These are phyloP conservation scores for Penicillium nordicum DNA, from an alignment of 2,329 filamentous ascomycete genomes.

Conservation along the genomic window DNA sequence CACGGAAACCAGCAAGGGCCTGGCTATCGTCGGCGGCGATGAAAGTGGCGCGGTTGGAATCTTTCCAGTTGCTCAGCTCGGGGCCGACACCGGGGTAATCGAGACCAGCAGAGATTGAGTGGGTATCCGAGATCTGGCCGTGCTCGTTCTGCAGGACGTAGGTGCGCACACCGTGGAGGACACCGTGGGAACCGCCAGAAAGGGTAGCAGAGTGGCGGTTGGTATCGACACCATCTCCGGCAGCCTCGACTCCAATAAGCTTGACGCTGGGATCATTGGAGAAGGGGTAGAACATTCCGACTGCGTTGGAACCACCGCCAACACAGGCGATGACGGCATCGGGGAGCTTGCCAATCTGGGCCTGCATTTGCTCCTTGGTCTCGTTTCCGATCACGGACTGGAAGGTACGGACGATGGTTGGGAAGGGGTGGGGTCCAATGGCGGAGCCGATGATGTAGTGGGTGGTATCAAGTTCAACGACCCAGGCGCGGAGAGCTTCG, in stretches of 20 bases:
- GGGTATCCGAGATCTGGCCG: conserved; percentile 91
- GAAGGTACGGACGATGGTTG: conserved; percentile 95
- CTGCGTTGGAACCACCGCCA: conserved; percentile 89
- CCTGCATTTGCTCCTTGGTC: conserved; percentile 86
- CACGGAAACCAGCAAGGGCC: conserved; percentile 80
- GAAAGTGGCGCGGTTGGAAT: conserved; percentile 79
- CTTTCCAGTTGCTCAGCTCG: conserved; percentile 90
- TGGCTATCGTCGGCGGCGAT: conserved; percentile 87
- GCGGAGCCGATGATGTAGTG: conserved; percentile 98
- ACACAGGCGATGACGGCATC: conserved; percentile 97
- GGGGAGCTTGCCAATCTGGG: conserved; percentile 80
- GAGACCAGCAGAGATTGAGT: conserved; percentile 92
- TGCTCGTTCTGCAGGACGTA: conserved; percentile 91
- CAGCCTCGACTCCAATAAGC: conserved; percentile 89
- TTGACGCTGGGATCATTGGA: conserved; percentile 78
- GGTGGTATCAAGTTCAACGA: conserved; percentile 84
- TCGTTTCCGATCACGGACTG: conserved; percentile 94
- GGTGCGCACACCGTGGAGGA: conserved; percentile 91
- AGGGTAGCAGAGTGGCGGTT: conserved; percentile 82
- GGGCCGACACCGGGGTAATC: conserved; percentile 97
- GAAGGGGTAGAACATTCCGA: conserved; percentile 98
- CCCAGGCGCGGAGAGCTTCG: conserved; percentile 91
- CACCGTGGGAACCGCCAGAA: conserved; percentile 80
- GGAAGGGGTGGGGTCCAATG: conserved; percentile 96
- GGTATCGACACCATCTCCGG: conserved; percentile 88